Evolutionary conservation across 768 basidiomycete genomes (phyloP).

Genomic region (Gautieria morchelliformis): DNA sequence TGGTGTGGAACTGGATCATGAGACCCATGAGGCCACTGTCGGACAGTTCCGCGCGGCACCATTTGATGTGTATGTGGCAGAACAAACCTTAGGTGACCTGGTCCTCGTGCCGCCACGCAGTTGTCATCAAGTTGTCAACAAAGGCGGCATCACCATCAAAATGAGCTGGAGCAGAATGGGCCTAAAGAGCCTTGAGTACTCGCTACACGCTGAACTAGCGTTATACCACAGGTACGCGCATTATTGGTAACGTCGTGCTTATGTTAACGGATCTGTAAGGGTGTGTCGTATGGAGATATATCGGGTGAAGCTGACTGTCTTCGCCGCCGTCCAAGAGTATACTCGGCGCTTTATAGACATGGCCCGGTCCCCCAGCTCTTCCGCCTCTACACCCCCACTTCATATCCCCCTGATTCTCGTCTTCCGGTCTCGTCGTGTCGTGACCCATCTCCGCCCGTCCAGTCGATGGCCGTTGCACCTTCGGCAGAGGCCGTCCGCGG

Average conservation of each 20-base stretch:
- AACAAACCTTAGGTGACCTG: slow-evolving; percentile 70
- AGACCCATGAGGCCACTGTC: slow-evolving; percentile 53
- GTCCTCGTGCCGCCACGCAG: slow-evolving; percentile 74
- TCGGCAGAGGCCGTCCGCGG: neutral
- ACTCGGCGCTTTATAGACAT: slow-evolving; percentile 11
- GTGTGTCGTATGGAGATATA: slow-evolving; percentile 78
- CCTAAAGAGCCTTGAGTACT: slow-evolving; percentile 43
- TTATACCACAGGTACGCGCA: slow-evolving; percentile 61
- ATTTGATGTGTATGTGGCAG: slow-evolving; percentile 58
- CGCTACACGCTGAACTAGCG: slow-evolving; percentile 65
- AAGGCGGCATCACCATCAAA: slow-evolving; percentile 74
- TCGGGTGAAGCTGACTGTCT: slow-evolving; percentile 58
- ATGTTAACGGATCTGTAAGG: slow-evolving; percentile 26
- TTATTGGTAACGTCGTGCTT: neutral
- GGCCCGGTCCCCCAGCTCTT: neutral
- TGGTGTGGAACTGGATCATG: slow-evolving; percentile 59
- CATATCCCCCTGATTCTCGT: neutral
- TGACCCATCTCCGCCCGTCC: neutral
- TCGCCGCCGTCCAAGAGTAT: slow-evolving; percentile 38
- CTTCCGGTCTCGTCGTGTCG: neutral
- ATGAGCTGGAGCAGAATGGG: slow-evolving; percentile 86
- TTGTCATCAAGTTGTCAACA: slow-evolving; percentile 78
- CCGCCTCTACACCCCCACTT: neutral
- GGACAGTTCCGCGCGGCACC: slow-evolving; percentile 56
- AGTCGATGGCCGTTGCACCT: neutral